Base-by-base conservation (phyloP, 2,329 filamentous ascomycete genomes). In the Fusarium ambrosium region DNA sequence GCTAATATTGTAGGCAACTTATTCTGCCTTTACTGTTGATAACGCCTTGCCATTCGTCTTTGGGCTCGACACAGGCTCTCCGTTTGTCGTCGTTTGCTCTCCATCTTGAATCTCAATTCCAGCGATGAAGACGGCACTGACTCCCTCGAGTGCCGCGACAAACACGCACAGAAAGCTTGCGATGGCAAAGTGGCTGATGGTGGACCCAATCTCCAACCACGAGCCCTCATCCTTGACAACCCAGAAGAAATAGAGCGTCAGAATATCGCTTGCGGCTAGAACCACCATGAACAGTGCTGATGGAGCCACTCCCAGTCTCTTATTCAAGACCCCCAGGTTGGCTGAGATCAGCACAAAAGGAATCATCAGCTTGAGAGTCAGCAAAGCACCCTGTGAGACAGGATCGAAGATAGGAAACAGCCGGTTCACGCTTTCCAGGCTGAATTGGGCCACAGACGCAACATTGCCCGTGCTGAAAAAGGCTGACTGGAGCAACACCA, bases 381-480 rank as follows among this genome's bases (percentile, higher is more conserved):
- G 88, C 2, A 99, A 88, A 0, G 95, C 94, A 32, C 92, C 94
- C 83, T 99, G 97, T 2, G 92, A 93, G 82, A 98, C 97, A 13
- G 97, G 97, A 80, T 96, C 94, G 83, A 99, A 99, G 71, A 99
- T 87, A 6, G 97, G 97, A 60, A 98, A 89, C 8, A 99, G 90
- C 3, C 97, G 92, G 81, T 88, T 90, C 8, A 99, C 97, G 78
- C 94, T 95, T 68, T 98, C 97, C 45, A 99, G 87, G 71, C 94
- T 97, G 86, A 99, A 99, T 1, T 95, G 94, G 18, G 95, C 97
- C 65, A 99, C 85, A 0, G 96, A 98, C 1, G 97, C 97, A 68
- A 99, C 91, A 85, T 99, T 99, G 73, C 97, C 97, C 0, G 96
- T 98, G 84, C 92, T 94, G 89, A 98, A 99, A 84, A 99, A 99